Conservation (phyloP, 768 basidiomycete species). For the Tubosaeta sp. region DNA sequence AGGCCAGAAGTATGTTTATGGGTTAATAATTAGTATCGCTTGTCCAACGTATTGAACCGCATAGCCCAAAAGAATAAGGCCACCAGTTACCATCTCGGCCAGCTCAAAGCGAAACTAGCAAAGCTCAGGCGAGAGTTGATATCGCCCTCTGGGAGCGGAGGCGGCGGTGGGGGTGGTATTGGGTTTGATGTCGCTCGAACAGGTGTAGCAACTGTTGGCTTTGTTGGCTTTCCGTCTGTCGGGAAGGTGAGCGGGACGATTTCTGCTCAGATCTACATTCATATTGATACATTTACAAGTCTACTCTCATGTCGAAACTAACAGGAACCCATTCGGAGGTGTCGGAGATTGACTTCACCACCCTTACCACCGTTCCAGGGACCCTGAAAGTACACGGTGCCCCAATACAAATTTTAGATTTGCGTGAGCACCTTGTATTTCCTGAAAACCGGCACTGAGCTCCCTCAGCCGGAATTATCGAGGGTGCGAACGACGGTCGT, state of each 20-base stretch:
- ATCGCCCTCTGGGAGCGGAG: conserved; percentile 67
- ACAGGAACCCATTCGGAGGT: conserved; percentile 97
- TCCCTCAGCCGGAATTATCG: conserved; percentile 85
- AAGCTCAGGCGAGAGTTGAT: conserved; percentile 95
- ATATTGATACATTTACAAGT: conserved; percentile 41
- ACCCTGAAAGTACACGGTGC: conserved; percentile 94
- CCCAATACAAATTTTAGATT: conserved; percentile 90
- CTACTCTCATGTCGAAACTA: conserved; percentile 90
- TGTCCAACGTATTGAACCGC: conserved; percentile 12
- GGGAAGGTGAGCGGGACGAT: conserved; percentile 60
- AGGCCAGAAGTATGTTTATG: conserved; percentile 72
- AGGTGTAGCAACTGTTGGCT: conserved; percentile 95
- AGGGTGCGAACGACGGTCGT: conserved; percentile 94
- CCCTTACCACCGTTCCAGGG: conserved; percentile 92
- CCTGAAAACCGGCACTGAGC: conserved; percentile 10
- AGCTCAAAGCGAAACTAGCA: conserved; percentile 97
- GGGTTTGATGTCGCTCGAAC: conserved; percentile 99
- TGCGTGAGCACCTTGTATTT: conserved; percentile 52
- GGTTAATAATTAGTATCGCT: conserved; percentile 6
- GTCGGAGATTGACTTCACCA: conserved; percentile 96
- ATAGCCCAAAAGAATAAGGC: conserved; percentile 96
- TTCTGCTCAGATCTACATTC: conserved; percentile 3
- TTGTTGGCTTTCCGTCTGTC: conserved; percentile 89
- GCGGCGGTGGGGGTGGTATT: conserved; percentile 73
- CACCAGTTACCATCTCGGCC: conserved; percentile 92